A percentile compares a stretch with the other conserved stretches of the same genome.
Evolutionary conservation across 192 early-diverging fungal species (phyloP).

Genomic region (Phlyctochytrium planicorne): DNA sequence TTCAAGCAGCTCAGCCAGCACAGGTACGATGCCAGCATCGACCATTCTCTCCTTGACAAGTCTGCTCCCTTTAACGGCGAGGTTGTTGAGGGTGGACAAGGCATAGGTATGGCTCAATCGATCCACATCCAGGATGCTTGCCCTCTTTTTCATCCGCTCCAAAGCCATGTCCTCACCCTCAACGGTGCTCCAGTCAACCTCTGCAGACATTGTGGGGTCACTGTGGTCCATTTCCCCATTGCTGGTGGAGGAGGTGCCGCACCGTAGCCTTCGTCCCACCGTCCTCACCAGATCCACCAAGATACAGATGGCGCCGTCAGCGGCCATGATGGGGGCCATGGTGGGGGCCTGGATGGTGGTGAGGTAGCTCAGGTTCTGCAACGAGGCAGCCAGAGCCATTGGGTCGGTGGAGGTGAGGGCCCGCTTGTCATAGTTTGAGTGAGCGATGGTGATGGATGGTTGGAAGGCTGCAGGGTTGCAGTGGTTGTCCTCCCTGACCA

Average conservation of each 20-base stretch:
- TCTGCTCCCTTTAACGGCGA: constrained; percentile 80
- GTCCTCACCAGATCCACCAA: constrained; percentile 71
- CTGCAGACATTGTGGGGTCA: background rate
- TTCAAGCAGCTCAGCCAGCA: constrained; percentile 77
- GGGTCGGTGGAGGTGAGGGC: constrained; percentile 91
- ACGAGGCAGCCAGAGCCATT: constrained; percentile 82
- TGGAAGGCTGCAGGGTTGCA: background rate
- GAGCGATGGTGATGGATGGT: constrained; percentile 20
- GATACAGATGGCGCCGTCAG: constrained; percentile 87
- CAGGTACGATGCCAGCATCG: constrained; percentile 77
- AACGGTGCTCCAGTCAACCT: background rate
- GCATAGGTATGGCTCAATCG: constrained; percentile 5
- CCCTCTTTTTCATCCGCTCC: background rate
- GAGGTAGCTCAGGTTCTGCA: constrained; percentile 85
- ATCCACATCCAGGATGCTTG: background rate
- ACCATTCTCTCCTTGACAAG: constrained; percentile 79
- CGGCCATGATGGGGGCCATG: constrained; percentile 75
- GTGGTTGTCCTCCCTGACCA: constrained; percentile 4
- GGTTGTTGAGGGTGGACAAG: constrained; percentile 72
- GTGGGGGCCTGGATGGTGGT: constrained; percentile 72
- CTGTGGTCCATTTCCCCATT: background rate
- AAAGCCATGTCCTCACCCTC: background rate
- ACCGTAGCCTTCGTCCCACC: background rate
- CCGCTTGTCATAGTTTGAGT: constrained; percentile 80
- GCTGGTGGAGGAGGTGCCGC: constrained; percentile 2